Conservation (phyloP, 495 filamentous ascomycete genomes). For the Talaromyces ruber region DNA sequence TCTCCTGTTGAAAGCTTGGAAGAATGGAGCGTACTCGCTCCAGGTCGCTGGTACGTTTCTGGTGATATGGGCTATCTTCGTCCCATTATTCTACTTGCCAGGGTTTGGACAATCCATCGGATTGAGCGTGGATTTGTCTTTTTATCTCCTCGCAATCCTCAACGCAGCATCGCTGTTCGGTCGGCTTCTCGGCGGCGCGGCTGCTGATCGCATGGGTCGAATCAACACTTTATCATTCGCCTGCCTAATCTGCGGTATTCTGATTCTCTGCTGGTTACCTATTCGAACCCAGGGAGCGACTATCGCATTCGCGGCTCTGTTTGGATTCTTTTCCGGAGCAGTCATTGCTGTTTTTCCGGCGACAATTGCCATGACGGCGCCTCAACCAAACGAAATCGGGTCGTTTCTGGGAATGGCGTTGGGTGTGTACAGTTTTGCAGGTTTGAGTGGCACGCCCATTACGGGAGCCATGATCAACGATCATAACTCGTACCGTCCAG, state of each 20-base stretch:
- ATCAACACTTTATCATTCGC: slow-evolving; percentile 14
- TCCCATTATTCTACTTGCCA: slow-evolving; percentile 16
- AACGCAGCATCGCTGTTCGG: slow-evolving; percentile 20
- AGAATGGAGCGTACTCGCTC: slow-evolving; percentile 8
- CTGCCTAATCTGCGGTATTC: slow-evolving; percentile 9
- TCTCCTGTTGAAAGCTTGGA: slow-evolving; percentile 24
- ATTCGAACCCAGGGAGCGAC: slow-evolving; percentile 36
- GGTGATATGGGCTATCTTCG: slow-evolving; percentile 9
- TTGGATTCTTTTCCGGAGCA: slow-evolving; percentile 49
- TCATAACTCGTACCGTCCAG: slow-evolving; percentile 12
- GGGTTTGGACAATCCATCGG: slow-evolving; percentile 8
- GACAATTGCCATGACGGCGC: slow-evolving; percentile 14
- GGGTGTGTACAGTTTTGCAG: slow-evolving; percentile 12
- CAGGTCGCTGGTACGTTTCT: slow-evolving; percentile 13
- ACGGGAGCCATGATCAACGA: slow-evolving; percentile 16
- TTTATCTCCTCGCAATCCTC: slow-evolving; percentile 16
- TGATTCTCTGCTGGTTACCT: slow-evolving; percentile 34
- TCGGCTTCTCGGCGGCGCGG: slow-evolving; percentile 11
- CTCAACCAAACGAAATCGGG: slow-evolving; percentile 36
- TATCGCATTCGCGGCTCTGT: slow-evolving; percentile 43
- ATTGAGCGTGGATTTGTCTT: slow-evolving; percentile 10
- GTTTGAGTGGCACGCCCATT: slow-evolving; percentile 20
- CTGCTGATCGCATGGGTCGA: slow-evolving; percentile 18
- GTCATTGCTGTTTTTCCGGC: slow-evolving; percentile 37
- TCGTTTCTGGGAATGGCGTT: slow-evolving; percentile 32